Percentiles rank a stretch among this genome's conserved stretches.
These are phyloP conservation scores for Metarhizium humberi DNA, from an alignment of 2,329 filamentous ascomycete species.

Conservation along the genomic window DNA sequence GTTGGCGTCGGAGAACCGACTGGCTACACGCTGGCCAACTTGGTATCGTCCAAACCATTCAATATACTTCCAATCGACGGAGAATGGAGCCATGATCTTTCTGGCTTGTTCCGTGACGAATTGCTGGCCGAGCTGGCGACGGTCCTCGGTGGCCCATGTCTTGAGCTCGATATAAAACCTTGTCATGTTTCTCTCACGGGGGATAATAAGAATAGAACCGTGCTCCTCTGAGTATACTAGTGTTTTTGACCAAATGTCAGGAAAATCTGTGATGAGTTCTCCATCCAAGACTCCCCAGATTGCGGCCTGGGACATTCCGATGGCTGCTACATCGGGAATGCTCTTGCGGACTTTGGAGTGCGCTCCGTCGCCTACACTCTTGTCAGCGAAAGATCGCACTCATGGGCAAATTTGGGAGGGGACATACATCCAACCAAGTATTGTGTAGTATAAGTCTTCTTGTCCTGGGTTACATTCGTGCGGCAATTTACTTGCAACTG, in stretches of 20 bases:
- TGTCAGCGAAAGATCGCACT: background rate
- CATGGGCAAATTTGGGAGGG: background rate
- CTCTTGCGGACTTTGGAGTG: slow-evolving; percentile 60
- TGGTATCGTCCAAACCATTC: slow-evolving; percentile 68
- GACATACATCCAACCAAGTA: slow-evolving; percentile 57
- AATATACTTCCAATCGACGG: slow-evolving; percentile 47
- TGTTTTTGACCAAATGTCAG: slow-evolving; percentile 67
- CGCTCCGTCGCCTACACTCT: slow-evolving; percentile 52
- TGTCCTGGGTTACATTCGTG: slow-evolving; percentile 41
- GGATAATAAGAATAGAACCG: slow-evolving; percentile 65
- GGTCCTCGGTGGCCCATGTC: slow-evolving; percentile 30
- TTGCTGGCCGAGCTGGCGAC: slow-evolving; percentile 41
- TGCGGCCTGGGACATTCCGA: slow-evolving; percentile 42
- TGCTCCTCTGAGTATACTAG: slow-evolving; percentile 57
- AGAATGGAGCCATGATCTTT: slow-evolving; percentile 50
- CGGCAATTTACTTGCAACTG: slow-evolving; percentile 42
- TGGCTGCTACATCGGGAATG: slow-evolving; percentile 47
- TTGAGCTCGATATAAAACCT: slow-evolving; percentile 52
- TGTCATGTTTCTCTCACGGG: slow-evolving; percentile 64
- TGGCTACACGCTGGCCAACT: slow-evolving; percentile 62
- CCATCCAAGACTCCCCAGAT: slow-evolving; percentile 67
- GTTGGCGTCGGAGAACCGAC: slow-evolving; percentile 55
- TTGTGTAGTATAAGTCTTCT: slow-evolving; percentile 42
- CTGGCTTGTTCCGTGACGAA: slow-evolving; percentile 62
- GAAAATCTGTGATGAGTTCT: slow-evolving; percentile 61